Base-by-base conservation (phyloP, 2,329 filamentous ascomycete genomes). In the Fusarium goolgardi region DNA sequence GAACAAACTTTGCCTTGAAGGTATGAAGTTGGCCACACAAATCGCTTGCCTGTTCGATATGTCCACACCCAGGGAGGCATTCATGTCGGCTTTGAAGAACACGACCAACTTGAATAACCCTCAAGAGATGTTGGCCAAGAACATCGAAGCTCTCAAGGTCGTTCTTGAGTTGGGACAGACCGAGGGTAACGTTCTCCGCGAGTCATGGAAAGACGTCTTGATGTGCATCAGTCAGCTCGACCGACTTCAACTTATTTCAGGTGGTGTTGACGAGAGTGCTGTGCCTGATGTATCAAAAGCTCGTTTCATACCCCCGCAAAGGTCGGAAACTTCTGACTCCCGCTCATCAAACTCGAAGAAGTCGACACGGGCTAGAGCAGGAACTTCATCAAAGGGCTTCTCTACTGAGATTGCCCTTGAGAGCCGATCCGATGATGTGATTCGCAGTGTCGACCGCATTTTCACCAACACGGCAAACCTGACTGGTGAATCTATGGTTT, bases 221-320 rank as follows among this genome's bases (percentile, higher is more conserved):
- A 94, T 96, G 75, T 97, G 93, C 73, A 93, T 99, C 76, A 97
- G 94, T 71, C 96, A 99, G 78, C 88, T 99, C 27, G 96, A 99
- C 76, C 90, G 96, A 43, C 88, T 99, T 67, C 96, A 99, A 78
- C 87, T 99, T 21, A 95, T 99, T 69, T 96, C 93, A 3, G 93
- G 94, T 25, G 96, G 96, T 39, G 93, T 98, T 3, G 95, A 98
- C 71, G 96, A 97, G 79, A 94, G 91, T 37, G 89, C 91, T 2
- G 90, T 99, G 37, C 96, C 96, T 1, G 96, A 99, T 78, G 93
- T 98, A 31, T 93, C 94, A 21, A 91, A 94, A 76, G 90, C 92
- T 11, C 89, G 91, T 6, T 91, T 94, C 65, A 82, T 91, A 58
- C 84, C 89, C 5, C 83, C 85, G 1, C 82, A 86, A 32, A 82